Evolutionary conservation across 2,329 filamentous ascomycete species (phyloP).

Genomic region (Penicillium oxalicum): DNA sequence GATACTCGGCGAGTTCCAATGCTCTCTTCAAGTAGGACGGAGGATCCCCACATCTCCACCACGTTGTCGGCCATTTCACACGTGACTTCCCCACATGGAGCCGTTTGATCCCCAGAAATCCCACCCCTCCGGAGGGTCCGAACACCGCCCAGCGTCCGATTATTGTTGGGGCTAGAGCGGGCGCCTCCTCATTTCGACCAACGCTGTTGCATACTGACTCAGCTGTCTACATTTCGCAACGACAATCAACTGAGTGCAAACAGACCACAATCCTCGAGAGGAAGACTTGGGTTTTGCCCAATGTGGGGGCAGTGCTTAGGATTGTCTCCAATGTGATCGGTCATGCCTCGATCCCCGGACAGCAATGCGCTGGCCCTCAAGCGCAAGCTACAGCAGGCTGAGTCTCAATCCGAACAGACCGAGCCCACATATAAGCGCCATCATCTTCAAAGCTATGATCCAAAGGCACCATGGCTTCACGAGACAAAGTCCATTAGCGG

Average conservation of each 20-base stretch:
- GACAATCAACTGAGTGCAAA: not conserved
- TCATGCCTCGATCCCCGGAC: slow-evolving; percentile 15
- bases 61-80: not conserved
- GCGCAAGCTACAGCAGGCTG: slow-evolving; percentile 24
- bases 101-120: not conserved
- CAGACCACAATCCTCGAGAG: not conserved
- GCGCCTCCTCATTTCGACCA: not conserved
- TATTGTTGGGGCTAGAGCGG: slow-evolving; percentile 1
- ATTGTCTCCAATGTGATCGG: slow-evolving; percentile 7
- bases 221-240: not conserved
- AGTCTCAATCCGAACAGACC: slow-evolving; percentile 13
- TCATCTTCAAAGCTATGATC: slow-evolving; percentile 24
- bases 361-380: slow-evolving; percentile 22
- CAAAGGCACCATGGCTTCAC: slow-evolving; percentile 28
- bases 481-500: slow-evolving; percentile 20
- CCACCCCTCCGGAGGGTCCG: not conserved
- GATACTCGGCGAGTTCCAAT: no score
- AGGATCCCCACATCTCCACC: no score
- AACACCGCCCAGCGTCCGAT: not conserved
- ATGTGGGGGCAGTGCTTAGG: slow-evolving; percentile 1
- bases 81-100: not conserved
- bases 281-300: not conserved
- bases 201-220: not conserved
- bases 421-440: slow-evolving; percentile 20
- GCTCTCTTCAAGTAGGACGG: no score